Conservation (phyloP, 2,329 filamentous ascomycete species). For the Colletotrichum sp. region DNA sequence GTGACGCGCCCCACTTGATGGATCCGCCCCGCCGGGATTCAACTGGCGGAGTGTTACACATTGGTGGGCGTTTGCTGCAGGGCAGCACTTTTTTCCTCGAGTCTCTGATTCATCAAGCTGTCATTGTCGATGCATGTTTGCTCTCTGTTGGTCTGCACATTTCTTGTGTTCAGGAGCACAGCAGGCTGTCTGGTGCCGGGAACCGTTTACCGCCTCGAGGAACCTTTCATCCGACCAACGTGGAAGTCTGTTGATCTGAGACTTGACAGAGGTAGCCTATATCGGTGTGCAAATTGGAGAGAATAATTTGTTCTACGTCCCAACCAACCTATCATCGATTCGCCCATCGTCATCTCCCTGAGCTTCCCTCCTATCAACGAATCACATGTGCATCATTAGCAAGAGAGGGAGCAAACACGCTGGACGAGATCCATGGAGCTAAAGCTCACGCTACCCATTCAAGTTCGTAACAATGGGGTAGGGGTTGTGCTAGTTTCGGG, state of each 20-base stretch:
- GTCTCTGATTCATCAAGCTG: background rate
- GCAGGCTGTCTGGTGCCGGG: background rate
- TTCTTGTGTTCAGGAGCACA: background rate
- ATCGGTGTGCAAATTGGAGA: background rate
- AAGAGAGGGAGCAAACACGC: background rate
- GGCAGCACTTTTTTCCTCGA: background rate
- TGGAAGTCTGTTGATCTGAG: background rate
- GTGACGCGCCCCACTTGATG: background rate
- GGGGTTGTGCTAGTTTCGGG: slow-evolving; percentile 16
- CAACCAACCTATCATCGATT: background rate
- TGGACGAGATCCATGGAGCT: background rate
- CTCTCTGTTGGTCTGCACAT: background rate
- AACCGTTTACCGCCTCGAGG: background rate
- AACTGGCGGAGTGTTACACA: background rate
- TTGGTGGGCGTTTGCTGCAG: background rate
- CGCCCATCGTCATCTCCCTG: background rate
- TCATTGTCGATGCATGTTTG: background rate
- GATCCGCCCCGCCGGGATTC: background rate
- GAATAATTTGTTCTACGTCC: background rate
- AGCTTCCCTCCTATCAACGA: background rate
- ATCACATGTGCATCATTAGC: background rate
- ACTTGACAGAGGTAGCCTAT: background rate
- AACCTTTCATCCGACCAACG: background rate
- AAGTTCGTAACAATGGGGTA: background rate
- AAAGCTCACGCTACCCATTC: background rate